Percentiles rank a stretch among this genome's conserved stretches.
These are phyloP conservation scores for Leccinum boreale DNA, from an alignment of 768 basidiomycete genomes.

Conservation along the genomic window DNA sequence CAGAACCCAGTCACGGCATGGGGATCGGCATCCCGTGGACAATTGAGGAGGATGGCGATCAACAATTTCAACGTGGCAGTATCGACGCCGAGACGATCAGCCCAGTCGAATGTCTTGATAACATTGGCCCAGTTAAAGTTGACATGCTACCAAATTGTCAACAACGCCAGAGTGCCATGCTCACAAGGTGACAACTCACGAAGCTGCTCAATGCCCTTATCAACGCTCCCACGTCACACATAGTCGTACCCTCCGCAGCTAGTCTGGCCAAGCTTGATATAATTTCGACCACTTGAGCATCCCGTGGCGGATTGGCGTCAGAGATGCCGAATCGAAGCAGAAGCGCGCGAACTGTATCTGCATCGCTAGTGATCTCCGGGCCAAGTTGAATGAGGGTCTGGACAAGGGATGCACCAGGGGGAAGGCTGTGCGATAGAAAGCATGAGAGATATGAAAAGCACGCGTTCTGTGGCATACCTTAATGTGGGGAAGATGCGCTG, in stretches of 20 bases:
- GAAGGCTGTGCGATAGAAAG: conserved; percentile 45
- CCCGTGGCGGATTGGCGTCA: conserved; percentile 66
- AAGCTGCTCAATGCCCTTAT: conserved; percentile 71
- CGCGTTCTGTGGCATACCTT: conserved; percentile 46
- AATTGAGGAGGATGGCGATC: conserved; percentile 82
- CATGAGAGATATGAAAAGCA: conserved; percentile 15
- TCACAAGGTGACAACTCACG: conserved; percentile 46
- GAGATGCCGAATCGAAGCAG: conserved; percentile 75
- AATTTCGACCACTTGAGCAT: conserved; percentile 68
- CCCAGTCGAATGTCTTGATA: conserved; percentile 83
- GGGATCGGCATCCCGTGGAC: conserved; percentile 69
- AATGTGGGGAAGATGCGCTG: conserved; percentile 71
- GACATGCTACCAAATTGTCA: conserved; percentile 46
- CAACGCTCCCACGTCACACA: conserved; percentile 74
- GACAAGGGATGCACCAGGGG: conserved; percentile 64
- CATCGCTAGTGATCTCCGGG: conserved; percentile 72
- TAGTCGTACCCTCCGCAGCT: conserved; percentile 65
- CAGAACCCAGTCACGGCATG: conserved; percentile 87
- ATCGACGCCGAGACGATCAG: conserved; percentile 81
- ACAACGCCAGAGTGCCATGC: not conserved
- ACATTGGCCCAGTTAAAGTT: conserved; percentile 77
- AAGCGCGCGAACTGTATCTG: conserved; percentile 65
- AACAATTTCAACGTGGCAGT: conserved; percentile 86
- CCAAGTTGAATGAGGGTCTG: conserved; percentile 77
- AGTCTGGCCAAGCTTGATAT: conserved; percentile 63